Conservation (phyloP, 2,329 filamentous ascomycete species). For the Cladosporium sp. region DNA sequence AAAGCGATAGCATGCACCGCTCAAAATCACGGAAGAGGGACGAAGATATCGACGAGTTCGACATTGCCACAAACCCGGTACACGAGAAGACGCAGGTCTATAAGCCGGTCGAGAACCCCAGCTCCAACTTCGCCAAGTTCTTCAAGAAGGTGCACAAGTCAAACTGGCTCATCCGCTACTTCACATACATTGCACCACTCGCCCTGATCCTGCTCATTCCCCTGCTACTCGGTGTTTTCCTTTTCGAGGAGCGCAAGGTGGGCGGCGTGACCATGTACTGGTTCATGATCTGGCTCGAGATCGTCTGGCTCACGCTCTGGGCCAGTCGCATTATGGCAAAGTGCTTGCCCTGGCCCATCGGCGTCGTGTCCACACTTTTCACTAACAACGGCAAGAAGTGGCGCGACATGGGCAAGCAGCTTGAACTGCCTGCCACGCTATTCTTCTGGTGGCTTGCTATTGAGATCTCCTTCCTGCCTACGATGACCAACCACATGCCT, state of each 20-base stretch:
- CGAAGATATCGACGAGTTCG: conserved; percentile 67
- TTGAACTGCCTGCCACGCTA: conserved; percentile 81
- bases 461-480: conserved; percentile 81
- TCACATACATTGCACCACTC: conserved; percentile 70
- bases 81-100: conserved; percentile 68
- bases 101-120: conserved; percentile 64
- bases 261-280: conserved; percentile 80
- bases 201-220: conserved; percentile 67
- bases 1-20: conserved; percentile 50
- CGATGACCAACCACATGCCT: conserved; percentile 64
- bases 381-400: conserved; percentile 92
- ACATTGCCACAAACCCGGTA: conserved; percentile 67
- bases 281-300: conserved; percentile 95
- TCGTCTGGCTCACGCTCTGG: conserved; percentile 91
- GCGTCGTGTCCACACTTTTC: conserved; percentile 69
- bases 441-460: conserved; percentile 93
- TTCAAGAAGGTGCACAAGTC: conserved; percentile 67
- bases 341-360: conserved; percentile 62
- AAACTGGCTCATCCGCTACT: conserved; percentile 67
- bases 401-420: conserved; percentile 81
- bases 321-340: conserved; percentile 67
- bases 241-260: conserved; percentile 57
- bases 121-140: conserved; percentile 62
- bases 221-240: conserved; percentile 63
- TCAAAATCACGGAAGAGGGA: conserved; percentile 54